Percentiles rank a stretch among this genome's conserved stretches.
Conservation (phyloP, 345 rosid genomes). For the Brassica nigra region DNA sequence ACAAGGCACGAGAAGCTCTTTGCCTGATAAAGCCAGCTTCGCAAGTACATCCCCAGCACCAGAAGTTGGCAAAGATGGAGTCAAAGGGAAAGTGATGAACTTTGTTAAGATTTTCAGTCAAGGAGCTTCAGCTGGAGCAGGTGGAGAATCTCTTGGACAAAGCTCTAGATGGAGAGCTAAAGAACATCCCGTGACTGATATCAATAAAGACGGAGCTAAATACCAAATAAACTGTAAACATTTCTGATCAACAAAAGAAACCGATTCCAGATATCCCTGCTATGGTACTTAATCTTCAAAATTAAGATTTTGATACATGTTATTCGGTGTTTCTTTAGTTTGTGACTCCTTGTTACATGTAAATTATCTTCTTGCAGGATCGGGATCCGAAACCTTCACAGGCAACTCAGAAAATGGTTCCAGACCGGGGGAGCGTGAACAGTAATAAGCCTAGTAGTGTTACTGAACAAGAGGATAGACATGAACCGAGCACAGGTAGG, state of each 20-base stretch:
- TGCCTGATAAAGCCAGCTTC: conserved; percentile 39
- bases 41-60: conserved; percentile 34
- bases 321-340: conserved; percentile 2
- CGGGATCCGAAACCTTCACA: conserved; percentile 30
- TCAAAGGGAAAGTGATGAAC: conserved; percentile 70
- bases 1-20: conserved; percentile 34
- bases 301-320: conserved; percentile 4
- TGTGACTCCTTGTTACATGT: conserved; percentile 21
- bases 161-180: conserved; percentile 50
- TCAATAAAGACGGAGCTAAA: conserved; percentile 14
- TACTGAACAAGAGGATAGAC: conserved; percentile 45
- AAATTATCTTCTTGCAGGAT: background rate
- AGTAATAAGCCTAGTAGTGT: conserved; percentile 27
- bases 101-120: conserved; percentile 74
- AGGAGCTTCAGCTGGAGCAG: conserved; percentile 43
- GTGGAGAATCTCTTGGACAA: conserved; percentile 39
- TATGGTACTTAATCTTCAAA: conserved; percentile 33
- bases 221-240: conserved; percentile 34
- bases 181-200: conserved; percentile 30
- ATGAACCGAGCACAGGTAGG: conserved; percentile 52
- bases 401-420: conserved; percentile 33
- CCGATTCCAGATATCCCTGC: conserved; percentile 26
- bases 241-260: conserved; percentile 26
- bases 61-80: conserved; percentile 48
- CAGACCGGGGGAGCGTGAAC: conserved; percentile 13